Conservation (phyloP, 2,329 filamentous ascomycete species). For the Microthyrium microscopicum region DNA sequence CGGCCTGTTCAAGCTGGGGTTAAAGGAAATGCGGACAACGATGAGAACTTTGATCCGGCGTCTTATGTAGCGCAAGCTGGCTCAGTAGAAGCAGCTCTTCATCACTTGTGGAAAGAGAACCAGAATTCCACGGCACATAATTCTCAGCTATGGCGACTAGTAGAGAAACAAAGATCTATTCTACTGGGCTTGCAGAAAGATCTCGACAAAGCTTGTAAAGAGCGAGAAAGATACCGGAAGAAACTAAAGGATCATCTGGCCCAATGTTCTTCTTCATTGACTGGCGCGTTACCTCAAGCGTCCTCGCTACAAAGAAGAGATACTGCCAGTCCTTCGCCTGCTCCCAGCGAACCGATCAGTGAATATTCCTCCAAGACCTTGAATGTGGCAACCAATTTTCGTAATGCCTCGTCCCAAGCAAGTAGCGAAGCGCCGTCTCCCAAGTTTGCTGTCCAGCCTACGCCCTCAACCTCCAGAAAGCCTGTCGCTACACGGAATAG, state of each 20-base stretch:
- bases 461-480: too few relatives aligned
- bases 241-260: conserved; percentile 81
- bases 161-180: conserved; percentile 92
- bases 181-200: conserved; percentile 90
- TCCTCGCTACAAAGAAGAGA: too few relatives aligned
- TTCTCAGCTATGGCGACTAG: conserved; percentile 79
- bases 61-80: conserved; percentile 79
- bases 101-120: conserved; percentile 82
- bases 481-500: too few relatives aligned
- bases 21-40: conserved; percentile 41
- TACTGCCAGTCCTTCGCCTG: too few relatives aligned
- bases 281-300: too few relatives aligned
- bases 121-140: conserved; percentile 79
- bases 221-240: conserved; percentile 85
- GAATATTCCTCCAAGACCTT: too few relatives aligned
- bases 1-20: conserved; percentile 42
- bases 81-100: conserved; percentile 74
- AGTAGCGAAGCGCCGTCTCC: too few relatives aligned
- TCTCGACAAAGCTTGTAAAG: conserved; percentile 74
- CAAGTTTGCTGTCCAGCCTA: too few relatives aligned
- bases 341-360: too few relatives aligned
- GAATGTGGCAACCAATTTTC: too few relatives aligned
- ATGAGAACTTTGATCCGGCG: conserved; percentile 32
- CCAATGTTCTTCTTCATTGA: too few relatives aligned
- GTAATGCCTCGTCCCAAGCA: too few relatives aligned